Evolutionary conservation across 164 flowering plant genomes (phyloP).

Genomic region (Nymphaea thermarum): DNA sequence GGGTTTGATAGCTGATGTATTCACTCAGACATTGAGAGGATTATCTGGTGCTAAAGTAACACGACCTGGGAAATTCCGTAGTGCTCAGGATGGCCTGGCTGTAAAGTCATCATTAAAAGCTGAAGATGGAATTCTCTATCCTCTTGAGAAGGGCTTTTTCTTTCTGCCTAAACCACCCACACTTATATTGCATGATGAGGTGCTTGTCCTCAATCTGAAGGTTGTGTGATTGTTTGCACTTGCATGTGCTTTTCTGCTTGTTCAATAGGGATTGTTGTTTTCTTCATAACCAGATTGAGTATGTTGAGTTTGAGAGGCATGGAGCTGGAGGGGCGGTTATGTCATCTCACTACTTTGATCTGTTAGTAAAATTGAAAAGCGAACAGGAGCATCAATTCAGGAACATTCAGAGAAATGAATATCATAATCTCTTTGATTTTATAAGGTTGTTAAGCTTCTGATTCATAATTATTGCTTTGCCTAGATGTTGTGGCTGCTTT

Average conservation of each 20-base stretch:
- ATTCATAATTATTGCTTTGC: too few species aligned
- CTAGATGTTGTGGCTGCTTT: too few species aligned
- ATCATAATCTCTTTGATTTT: slow-evolving; percentile 71
- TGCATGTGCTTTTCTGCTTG: too few species aligned
- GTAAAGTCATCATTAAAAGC: slow-evolving; percentile 98
- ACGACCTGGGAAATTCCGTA: slow-evolving; percentile 90
- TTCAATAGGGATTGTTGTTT: too few species aligned
- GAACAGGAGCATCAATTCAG: slow-evolving; percentile 93
- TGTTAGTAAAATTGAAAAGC: slow-evolving; percentile 63
- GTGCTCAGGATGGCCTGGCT: slow-evolving; percentile 93
- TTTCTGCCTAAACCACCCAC: slow-evolving; percentile 98
- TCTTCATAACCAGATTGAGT: slow-evolving; percentile 49
- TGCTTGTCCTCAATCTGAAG: slow-evolving; percentile 8
- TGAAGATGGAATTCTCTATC: slow-evolving; percentile 94
- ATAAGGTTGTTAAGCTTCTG: slow-evolving; percentile 36
- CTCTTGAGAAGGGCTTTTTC: slow-evolving; percentile 95
- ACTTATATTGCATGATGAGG: slow-evolving; percentile 97
- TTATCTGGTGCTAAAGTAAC: slow-evolving; percentile 89
- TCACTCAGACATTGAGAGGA: slow-evolving; percentile 76
- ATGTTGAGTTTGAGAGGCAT: slow-evolving; percentile 95
- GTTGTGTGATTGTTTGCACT: too few species aligned
- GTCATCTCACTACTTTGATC: slow-evolving; percentile 82
- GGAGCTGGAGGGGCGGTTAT: slow-evolving; percentile 87
- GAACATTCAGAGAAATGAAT: slow-evolving; percentile 92
- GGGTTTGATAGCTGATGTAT: slow-evolving; percentile 95